Percentiles rank a stretch among this genome's conserved stretches.
Evolutionary conservation across 129 eudicot genomes (phyloP).

Genomic region (Artemisia annua): DNA sequence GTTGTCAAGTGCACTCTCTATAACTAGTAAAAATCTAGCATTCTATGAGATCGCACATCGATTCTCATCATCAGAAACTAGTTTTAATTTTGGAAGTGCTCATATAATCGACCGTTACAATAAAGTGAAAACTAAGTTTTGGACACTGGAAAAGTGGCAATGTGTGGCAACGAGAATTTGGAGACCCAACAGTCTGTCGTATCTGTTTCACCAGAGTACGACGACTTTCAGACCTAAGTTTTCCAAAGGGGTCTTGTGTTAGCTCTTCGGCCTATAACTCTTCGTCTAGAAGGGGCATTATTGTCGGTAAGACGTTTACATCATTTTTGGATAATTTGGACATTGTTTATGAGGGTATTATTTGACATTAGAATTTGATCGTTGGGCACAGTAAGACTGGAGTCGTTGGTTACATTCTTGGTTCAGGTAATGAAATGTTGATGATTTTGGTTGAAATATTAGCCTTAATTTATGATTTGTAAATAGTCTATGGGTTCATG

Average conservation of each 20-base stretch:
- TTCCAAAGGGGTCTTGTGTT: conserved; percentile 68
- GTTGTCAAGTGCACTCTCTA: too few species aligned
- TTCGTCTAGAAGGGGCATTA: conserved; percentile 29
- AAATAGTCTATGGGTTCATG: too few species aligned
- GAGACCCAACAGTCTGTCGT: conserved; percentile 86
- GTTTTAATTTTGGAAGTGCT: too few species aligned
- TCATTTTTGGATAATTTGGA: conserved; percentile 23
- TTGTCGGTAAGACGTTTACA: conserved; percentile 17
- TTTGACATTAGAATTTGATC: conserved; percentile 25
- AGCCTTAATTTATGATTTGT: too few species aligned
- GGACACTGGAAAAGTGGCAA: conserved; percentile 64
- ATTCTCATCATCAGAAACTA: too few species aligned
- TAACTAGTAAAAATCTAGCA: too few species aligned
- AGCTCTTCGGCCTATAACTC: conserved; percentile 64
- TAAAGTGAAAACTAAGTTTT: too few species aligned
- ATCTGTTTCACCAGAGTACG: conserved; percentile 74
- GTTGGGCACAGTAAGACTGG: conserved; percentile 35
- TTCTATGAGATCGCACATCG: too few species aligned
- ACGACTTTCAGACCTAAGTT: conserved; percentile 46
- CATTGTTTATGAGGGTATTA: conserved; percentile 12
- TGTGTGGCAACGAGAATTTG: conserved; percentile 80
- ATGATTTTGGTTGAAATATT: too few species aligned
- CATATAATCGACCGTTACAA: too few species aligned
- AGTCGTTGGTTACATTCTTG: conserved; percentile 38
- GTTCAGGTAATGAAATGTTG: conserved; percentile 15